Evolutionary conservation across 306 rosid genomes (phyloP).

Genomic region (Quercus bicolor): DNA sequence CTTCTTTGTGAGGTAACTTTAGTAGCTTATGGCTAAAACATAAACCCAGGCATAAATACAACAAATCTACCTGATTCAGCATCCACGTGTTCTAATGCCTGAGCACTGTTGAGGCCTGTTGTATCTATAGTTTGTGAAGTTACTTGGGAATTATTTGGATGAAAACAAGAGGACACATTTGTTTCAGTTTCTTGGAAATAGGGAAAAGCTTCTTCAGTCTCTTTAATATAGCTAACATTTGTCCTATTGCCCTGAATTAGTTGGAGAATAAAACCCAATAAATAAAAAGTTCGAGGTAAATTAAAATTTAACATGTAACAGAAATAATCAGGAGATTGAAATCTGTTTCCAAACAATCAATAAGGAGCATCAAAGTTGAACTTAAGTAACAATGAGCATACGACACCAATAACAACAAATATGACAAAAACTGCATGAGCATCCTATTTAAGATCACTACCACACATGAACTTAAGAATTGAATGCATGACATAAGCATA

Average conservation of each 20-base stretch:
- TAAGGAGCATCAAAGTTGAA: background rate
- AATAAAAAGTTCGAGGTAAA: background rate
- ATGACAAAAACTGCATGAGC: background rate
- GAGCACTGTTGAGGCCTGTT: slow-evolving; percentile 55
- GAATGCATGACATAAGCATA: background rate
- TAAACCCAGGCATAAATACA: slow-evolving; percentile 11
- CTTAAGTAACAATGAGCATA: background rate
- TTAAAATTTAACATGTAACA: background rate
- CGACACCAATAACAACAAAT: background rate
- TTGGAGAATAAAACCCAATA: slow-evolving; percentile 12
- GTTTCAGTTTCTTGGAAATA: slow-evolving; percentile 29
- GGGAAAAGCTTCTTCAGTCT: slow-evolving; percentile 39
- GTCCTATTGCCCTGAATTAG: slow-evolving; percentile 58
- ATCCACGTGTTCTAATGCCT: slow-evolving; percentile 65
- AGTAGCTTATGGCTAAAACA: background rate
- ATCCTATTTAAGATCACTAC: background rate
- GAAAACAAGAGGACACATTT: slow-evolving; percentile 29
- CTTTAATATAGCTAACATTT: slow-evolving; percentile 36
- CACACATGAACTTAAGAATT: background rate
- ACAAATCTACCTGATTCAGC: slow-evolving; percentile 60
- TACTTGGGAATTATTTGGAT: slow-evolving; percentile 40
- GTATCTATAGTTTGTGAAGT: slow-evolving; percentile 54
- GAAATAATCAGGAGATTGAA: background rate
- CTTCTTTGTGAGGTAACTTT: slow-evolving; percentile 3
- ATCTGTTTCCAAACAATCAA: background rate